Conservation (phyloP, 2,329 filamentous ascomycete species). For the Fusarium sp. region DNA sequence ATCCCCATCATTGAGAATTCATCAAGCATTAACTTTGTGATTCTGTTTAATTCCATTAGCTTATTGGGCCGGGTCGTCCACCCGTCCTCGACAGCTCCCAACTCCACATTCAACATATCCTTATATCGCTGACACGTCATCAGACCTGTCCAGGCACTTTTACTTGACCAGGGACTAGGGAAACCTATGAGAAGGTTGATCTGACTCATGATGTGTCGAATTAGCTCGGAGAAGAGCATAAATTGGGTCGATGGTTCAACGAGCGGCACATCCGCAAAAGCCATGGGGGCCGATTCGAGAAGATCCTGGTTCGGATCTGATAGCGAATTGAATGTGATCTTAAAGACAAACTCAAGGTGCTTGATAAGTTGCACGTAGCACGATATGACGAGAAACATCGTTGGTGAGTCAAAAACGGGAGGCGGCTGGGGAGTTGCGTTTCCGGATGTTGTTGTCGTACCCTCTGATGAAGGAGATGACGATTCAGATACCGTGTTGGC, state of each 20-base stretch:
- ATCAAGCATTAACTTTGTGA: conserved; percentile 39
- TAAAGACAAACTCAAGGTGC: conserved; percentile 45
- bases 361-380: conserved; percentile 49
- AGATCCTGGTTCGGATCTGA: conserved; percentile 25
- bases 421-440: conserved; percentile 16
- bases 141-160: conserved; percentile 47
- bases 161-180: conserved; percentile 40
- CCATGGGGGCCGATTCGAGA: conserved; percentile 39
- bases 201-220: conserved; percentile 46
- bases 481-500: conserved; percentile 12
- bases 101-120: conserved; percentile 47
- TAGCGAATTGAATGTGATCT: conserved; percentile 38
- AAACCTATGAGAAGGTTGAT: conserved; percentile 48
- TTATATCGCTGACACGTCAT: conserved; percentile 37
- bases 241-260: conserved; percentile 48
- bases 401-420: conserved; percentile 44
- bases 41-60: conserved; percentile 37
- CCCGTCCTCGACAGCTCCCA: conserved; percentile 41
- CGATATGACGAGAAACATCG: conserved; percentile 50
- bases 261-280: conserved; percentile 45
- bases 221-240: conserved; percentile 48
- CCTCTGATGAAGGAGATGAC: conserved; percentile 10
- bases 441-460: conserved; percentile 2
- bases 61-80: conserved; percentile 44
- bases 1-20: conserved; percentile 46